Conservation (phyloP, 768 basidiomycete genomes). For the Tricholomella constricta region DNA sequence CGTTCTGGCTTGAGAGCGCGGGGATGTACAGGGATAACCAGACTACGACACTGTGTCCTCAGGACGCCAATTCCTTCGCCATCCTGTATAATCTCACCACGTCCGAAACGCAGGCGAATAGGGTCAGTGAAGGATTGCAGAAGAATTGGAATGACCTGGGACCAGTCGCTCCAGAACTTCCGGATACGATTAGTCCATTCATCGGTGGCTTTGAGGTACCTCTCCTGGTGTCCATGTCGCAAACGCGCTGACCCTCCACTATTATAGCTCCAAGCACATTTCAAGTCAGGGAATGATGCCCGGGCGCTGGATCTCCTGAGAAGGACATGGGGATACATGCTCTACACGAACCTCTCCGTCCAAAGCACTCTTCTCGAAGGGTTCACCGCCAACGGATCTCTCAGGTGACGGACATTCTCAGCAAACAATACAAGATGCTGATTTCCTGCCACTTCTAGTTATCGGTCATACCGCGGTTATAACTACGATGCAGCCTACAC, state of each 20-base stretch:
- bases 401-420: constrained; percentile 42
- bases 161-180: constrained; percentile 55
- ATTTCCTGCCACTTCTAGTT: constrained; percentile 28
- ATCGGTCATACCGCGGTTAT: constrained; percentile 55
- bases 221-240: too few species aligned
- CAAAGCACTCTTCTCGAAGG: constrained; percentile 62
- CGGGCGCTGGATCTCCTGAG: constrained; percentile 55
- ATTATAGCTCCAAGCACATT: constrained; percentile 57
- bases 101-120: constrained; percentile 35
- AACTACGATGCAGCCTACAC: constrained; percentile 60
- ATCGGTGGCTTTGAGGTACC: constrained; percentile 60
- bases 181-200: constrained; percentile 61
- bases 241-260: background rate
- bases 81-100: constrained; percentile 53
- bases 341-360: constrained; percentile 57
- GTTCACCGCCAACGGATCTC: constrained; percentile 57
- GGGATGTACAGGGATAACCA: constrained; percentile 59
- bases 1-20: constrained; percentile 49
- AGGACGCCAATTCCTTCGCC: constrained; percentile 61
- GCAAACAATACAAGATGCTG: background rate
- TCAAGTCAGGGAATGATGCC: constrained; percentile 50
- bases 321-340: constrained; percentile 62
- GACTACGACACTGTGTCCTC: constrained; percentile 53
- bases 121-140: constrained; percentile 48
- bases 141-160: constrained; percentile 57